Base-by-base conservation (phyloP, 106 monocot genomes). In the Amphibolis antarctica region DNA sequence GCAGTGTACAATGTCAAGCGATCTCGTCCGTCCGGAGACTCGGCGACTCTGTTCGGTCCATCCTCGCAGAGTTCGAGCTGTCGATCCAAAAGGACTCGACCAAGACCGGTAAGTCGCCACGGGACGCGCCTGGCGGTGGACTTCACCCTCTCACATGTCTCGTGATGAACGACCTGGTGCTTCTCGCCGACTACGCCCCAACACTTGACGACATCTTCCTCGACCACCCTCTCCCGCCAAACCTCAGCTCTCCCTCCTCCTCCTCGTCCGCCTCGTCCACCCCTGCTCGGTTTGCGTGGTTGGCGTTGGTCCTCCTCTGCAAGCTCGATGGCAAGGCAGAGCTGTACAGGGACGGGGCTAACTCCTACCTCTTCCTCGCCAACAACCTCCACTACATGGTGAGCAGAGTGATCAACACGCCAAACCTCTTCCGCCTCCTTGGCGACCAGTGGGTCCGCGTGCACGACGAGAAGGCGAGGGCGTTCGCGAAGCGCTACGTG, bases 321-420 rank as follows among this genome's bases (percentile, higher is more conserved):
- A 83, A 83, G 60, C 60, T 83, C 15, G 83, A 83, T 66, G 29
- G 18, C 26, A 79, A 76, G 53, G 72, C 79, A 0, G 66, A 52
- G 69, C 4, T 47, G 14, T 79, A 74, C 73, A 43, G 12, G 19
- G 65, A 79, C 10, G 62, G 31, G 23, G 59, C 66, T 3, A 51
- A 73, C 9, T 79, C 79, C 5, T 79, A 83, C 73, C 69, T 83
- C 29, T 83, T 79, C 28, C 60, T 83, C 21, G 79, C 79, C 20
- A 83, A 83, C 76, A 83, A 83, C 31, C 66, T 79, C n/a, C 72
- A 73, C 22, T 79, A 70, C 70, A 29, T 79, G 1, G 77, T 82
- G 24, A 48, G 21, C 29, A 79, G 56, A 27, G 69, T 76, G 47
- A 9, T 14, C 11, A 60, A 24, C 57, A 61, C 24, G 4, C 66